These are phyloP conservation scores for Podospora pseudocomata DNA, from an alignment of 495 filamentous ascomycete species.

Conservation along the genomic window DNA sequence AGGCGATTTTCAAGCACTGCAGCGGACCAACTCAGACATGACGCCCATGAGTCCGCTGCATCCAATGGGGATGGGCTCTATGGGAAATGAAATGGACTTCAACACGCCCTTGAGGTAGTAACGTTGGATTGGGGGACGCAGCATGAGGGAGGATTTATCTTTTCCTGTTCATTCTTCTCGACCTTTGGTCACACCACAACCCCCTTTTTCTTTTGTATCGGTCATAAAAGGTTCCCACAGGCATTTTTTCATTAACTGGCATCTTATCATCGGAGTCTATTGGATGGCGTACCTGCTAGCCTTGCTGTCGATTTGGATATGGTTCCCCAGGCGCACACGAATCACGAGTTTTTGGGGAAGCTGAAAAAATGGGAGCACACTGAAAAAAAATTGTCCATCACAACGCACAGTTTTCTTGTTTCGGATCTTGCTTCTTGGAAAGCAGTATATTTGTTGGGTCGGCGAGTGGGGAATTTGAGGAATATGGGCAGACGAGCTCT, in stretches of 20 bases:
- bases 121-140: constrained; percentile 16
- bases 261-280: constrained; percentile 19
- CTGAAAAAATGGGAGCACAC: constrained; percentile 13
- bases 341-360: constrained; percentile 5
- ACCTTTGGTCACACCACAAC: background rate
- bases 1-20: constrained; percentile 46
- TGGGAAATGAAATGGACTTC: constrained; percentile 35
- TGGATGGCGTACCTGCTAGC: constrained; percentile 6
- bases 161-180: background rate
- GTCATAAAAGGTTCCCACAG: constrained; percentile 2
- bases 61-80: constrained; percentile 32
- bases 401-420: constrained; percentile 14
- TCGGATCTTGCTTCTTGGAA: background rate
- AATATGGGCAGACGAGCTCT: background rate
- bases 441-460: background rate
- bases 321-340: background rate
- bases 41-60: constrained; percentile 35
- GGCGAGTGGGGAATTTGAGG: background rate
- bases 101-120: constrained; percentile 33
- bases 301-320: constrained; percentile 5
- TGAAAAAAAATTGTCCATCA: background rate
- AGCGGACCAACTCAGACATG: constrained; percentile 42
- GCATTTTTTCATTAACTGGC: constrained; percentile 10
- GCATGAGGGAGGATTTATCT: background rate
- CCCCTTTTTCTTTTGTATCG: constrained; percentile 15